phyloP scores from a whole-genome alignment of 2,329 filamentous ascomycete genomes.

The Parascedosporium putredinis region DNA sequence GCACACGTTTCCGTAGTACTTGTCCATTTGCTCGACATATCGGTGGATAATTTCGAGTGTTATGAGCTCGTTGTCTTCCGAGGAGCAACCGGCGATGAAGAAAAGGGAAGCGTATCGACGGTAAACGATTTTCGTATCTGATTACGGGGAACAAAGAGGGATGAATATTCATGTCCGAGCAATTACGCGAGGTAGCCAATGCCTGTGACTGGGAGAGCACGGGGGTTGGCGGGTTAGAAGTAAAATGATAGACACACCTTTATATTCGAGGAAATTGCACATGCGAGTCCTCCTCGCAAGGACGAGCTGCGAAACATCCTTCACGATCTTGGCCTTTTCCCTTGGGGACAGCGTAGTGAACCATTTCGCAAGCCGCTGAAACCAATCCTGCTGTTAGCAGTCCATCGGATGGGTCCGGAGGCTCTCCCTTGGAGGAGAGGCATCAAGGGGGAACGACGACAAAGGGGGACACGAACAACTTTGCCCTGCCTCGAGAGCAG shows the following conservation, averaged over 20 bases:
- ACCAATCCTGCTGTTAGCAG: not conserved
- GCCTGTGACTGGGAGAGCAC: no score
- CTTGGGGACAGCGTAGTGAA: conserved; percentile 95
- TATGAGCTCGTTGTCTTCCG: conserved; percentile 97
- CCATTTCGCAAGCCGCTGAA: conserved; percentile 95
- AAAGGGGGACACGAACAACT: conserved; percentile 59
- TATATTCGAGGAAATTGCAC: conserved; percentile 99
- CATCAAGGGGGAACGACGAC: not conserved
- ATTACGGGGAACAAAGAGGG: not conserved
- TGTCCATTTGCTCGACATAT: conserved; percentile 99
- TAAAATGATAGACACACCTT: conserved; percentile 50
- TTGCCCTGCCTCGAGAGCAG: conserved; percentile 97
- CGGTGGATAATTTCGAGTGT: conserved; percentile 97
- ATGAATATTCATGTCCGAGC: no score
- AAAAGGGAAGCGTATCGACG: conserved; percentile 97
- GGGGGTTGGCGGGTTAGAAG: conserved; percentile 5
- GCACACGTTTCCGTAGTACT: conserved; percentile 99
- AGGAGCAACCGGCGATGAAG: conserved; percentile 95
- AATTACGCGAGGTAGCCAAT: no score
- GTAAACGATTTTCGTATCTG: conserved; percentile 98
- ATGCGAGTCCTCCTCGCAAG: conserved; percentile 92
- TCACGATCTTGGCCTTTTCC: conserved; percentile 99
- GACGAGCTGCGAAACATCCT: conserved; percentile 96
- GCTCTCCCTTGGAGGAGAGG: not conserved
- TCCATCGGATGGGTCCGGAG: not conserved